phyloP scores from a whole-genome alignment of 768 basidiomycete genomes.

The Leccinum arenicola region DNA sequence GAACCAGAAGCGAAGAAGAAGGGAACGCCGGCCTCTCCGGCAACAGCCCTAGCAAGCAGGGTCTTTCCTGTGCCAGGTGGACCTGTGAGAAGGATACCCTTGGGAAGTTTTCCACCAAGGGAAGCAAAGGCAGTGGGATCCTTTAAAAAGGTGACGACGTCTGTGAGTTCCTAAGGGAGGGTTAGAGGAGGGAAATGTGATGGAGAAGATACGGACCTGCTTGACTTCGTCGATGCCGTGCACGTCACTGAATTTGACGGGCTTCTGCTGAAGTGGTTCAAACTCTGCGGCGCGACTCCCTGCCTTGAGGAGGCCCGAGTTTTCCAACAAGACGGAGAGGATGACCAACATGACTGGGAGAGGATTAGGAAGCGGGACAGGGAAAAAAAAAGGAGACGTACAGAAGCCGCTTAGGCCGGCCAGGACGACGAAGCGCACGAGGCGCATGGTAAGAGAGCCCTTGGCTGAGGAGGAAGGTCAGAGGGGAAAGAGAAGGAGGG shows the following conservation, averaged over 20 bases:
- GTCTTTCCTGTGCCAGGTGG: conserved; percentile 83
- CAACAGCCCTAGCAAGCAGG: conserved; percentile 93
- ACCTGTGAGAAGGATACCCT: conserved; percentile 89
- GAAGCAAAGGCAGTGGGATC: conserved; percentile 88
- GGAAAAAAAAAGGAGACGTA: conserved; percentile 34
- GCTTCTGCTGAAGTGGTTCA: conserved; percentile 75
- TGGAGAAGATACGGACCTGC: conserved; percentile 49
- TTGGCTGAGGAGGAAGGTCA: conserved; percentile 45
- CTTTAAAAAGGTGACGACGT: conserved; percentile 92
- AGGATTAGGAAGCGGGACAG: conserved; percentile 5
- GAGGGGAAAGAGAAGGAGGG: background rate
- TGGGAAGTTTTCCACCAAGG: conserved; percentile 91
- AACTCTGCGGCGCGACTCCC: conserved; percentile 81
- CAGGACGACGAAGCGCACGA: conserved; percentile 60
- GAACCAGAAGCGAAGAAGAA: conserved; percentile 97
- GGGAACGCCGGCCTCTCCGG: conserved; percentile 96
- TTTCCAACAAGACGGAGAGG: conserved; percentile 87
- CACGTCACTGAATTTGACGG: conserved; percentile 91
- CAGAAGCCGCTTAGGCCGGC: conserved; percentile 62
- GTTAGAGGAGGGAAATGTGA: background rate
- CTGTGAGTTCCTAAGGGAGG: conserved; percentile 73
- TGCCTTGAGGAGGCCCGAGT: conserved; percentile 88
- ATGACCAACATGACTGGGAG: conserved; percentile 74
- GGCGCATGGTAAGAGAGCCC: conserved; percentile 60
- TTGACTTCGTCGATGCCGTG: conserved; percentile 98